phyloP scores from a whole-genome alignment of 202 grass and related monocot genomes.

The Zizania palustris region DNA sequence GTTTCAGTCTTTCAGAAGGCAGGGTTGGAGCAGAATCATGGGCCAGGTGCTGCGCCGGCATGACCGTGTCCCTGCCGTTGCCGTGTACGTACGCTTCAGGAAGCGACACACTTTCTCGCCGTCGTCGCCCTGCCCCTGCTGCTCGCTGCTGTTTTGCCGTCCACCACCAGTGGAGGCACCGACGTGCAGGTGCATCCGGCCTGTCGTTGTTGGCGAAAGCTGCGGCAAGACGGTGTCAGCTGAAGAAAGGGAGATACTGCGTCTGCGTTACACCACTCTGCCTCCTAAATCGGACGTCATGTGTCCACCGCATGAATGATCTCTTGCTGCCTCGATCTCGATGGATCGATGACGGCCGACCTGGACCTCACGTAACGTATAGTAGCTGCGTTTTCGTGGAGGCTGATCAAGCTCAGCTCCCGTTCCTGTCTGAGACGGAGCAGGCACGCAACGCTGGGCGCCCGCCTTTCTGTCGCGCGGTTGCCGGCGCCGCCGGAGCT shows the following conservation, averaged over 20 bases:
- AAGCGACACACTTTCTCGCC: not conserved
- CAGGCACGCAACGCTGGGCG: constrained; percentile 27
- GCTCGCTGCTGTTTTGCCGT: not conserved
- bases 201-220: constrained; percentile 9
- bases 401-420: not conserved
- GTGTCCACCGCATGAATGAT: no score
- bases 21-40: constrained; percentile 33
- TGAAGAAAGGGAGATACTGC: not conserved
- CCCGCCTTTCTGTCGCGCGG: constrained; percentile 34
- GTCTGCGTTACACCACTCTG: not conserved
- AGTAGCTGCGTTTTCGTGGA: no score
- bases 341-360: not conserved
- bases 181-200: not conserved
- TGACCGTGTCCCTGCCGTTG: constrained; percentile 26
- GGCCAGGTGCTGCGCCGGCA: constrained; percentile 41
- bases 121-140: constrained; percentile 27
- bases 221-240: constrained; percentile 13
- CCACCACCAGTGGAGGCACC: not conserved
- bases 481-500: constrained; percentile 22
- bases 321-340: not conserved
- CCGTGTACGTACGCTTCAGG: constrained; percentile 2
- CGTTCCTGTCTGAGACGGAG: constrained; percentile 27
- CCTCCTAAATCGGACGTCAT: not conserved
- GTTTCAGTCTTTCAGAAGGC: not conserved
- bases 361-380: no score